Evolutionary conservation across 345 rosid genomes (phyloP).

Genomic region (Bruguiera parviflora): DNA sequence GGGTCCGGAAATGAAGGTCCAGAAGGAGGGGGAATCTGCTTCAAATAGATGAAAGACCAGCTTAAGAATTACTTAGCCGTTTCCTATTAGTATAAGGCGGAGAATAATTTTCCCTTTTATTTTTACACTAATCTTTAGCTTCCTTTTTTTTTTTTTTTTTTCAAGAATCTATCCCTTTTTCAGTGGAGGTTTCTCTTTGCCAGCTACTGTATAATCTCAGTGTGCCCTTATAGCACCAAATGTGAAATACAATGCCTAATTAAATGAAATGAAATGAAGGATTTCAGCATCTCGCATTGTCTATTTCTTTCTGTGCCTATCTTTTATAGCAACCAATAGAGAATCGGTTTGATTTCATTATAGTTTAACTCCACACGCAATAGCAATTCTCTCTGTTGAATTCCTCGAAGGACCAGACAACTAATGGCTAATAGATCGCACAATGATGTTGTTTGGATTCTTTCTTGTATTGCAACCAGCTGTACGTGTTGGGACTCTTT

Average conservation of each 20-base stretch:
- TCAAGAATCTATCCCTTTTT: conserved; percentile 11
- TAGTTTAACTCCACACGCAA: too few relatives aligned
- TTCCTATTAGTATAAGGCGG: conserved; percentile 23
- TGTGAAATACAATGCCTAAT: conserved; percentile 37
- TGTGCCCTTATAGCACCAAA: conserved; percentile 21
- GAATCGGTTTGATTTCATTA: too few relatives aligned
- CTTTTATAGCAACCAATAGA: not conserved
- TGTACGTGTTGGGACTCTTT: conserved; percentile 45
- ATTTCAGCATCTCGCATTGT: conserved; percentile 10
- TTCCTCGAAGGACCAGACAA: conserved; percentile 28
- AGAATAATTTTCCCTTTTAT: not conserved
- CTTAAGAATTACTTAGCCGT: conserved; percentile 1
- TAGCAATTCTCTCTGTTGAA: not conserved
- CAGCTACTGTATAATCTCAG: conserved; percentile 35
- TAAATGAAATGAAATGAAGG: conserved; percentile 20
- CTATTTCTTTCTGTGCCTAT: conserved; percentile 4
- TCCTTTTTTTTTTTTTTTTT: conserved; percentile 14
- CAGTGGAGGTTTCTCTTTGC: conserved; percentile 23
- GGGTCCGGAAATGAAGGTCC: conserved; percentile 32
- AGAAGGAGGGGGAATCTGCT: conserved; percentile 34
- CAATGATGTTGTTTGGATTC: conserved; percentile 48
- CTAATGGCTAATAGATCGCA: conserved; percentile 31
- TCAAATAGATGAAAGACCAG: conserved; percentile 39
- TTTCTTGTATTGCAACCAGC: conserved; percentile 72
- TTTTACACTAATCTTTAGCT: not conserved